phyloP scores from a whole-genome alignment of 257 asterid species.

The Plantago elongata region DNA sequence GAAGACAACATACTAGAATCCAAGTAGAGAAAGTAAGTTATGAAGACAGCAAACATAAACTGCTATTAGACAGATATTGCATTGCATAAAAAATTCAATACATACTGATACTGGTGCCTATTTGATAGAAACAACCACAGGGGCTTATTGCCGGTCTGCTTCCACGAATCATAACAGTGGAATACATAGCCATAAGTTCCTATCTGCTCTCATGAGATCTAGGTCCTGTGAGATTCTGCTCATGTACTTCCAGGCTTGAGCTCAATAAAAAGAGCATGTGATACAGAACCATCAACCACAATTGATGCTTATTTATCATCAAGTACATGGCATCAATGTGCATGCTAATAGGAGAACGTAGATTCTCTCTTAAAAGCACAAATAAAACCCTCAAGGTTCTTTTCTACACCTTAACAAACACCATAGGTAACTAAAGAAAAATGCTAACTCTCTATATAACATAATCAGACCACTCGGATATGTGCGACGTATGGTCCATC shows the following conservation, averaged over 20 bases:
- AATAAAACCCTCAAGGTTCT: constrained; percentile 5
- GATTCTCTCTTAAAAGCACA: constrained; percentile 36
- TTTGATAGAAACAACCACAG: not conserved
- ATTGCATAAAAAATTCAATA: not conserved
- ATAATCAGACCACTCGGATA: constrained; percentile 76
- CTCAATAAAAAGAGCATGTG: not conserved
- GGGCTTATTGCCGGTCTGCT: not conserved
- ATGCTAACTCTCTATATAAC: constrained; percentile 37
- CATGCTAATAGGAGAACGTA: constrained; percentile 43
- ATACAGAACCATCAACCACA: constrained; percentile 15
- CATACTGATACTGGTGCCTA: constrained; percentile 12
- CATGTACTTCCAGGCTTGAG: not conserved
- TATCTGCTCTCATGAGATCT: not conserved
- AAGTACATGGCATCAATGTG: constrained; percentile 8
- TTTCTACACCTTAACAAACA: constrained; percentile 1
- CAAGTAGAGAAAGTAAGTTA: not conserved
- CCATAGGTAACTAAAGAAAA: not conserved
- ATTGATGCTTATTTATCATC: constrained; percentile 16
- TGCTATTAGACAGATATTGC: not conserved
- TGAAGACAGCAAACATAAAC: not conserved
- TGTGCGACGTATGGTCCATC: constrained; percentile 81
- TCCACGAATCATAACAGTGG: not conserved
- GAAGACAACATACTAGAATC: too few species aligned
- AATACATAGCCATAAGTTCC: not conserved
- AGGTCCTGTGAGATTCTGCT: not conserved